A percentile compares a stretch with the other conserved stretches of the same genome.
These are phyloP conservation scores for Dittrichia graveolens DNA, from an alignment of 129 eudicot genomes.

Conservation along the genomic window DNA sequence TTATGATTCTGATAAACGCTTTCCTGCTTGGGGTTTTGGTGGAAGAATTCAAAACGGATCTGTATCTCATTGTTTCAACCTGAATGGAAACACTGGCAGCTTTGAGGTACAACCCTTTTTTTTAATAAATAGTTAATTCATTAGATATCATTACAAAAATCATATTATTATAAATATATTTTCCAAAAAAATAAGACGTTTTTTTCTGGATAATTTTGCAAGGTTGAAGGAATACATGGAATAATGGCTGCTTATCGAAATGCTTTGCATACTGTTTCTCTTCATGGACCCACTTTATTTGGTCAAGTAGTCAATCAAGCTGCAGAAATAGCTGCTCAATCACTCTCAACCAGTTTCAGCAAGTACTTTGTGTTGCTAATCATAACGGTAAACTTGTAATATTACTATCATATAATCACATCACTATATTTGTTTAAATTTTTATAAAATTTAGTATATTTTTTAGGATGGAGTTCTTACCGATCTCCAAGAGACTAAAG, in stretches of 20 bases:
- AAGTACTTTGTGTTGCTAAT: conserved; percentile 82
- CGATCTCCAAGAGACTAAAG: conserved; percentile 84
- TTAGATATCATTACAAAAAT: neutral
- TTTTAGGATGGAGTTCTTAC: conserved; percentile 91
- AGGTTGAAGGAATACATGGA: conserved; percentile 91
- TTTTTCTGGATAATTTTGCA: conserved; percentile 12
- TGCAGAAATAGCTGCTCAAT: conserved; percentile 81
- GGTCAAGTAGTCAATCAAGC: conserved; percentile 80
- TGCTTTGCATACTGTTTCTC: conserved; percentile 64
- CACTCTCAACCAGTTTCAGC: conserved; percentile 51
- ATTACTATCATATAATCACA: neutral
- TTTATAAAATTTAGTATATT: neutral
- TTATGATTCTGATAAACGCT: conserved; percentile 82
- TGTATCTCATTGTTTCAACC: conserved; percentile 91
- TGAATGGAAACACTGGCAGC: conserved; percentile 55
- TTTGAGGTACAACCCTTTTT: conserved; percentile 53
- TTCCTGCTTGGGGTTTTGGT: conserved; percentile 99
- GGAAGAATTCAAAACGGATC: conserved; percentile 55
- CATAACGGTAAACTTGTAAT: conserved; percentile 63
- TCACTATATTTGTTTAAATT: neutral
- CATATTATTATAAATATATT: neutral
- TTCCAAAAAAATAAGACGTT: neutral
- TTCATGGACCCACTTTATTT: conserved; percentile 88
- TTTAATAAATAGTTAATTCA: neutral
- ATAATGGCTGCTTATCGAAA: conserved; percentile 75